Base-by-base conservation (phyloP, 495 filamentous ascomycete genomes). In the Hypoxylon cercidicola region DNA sequence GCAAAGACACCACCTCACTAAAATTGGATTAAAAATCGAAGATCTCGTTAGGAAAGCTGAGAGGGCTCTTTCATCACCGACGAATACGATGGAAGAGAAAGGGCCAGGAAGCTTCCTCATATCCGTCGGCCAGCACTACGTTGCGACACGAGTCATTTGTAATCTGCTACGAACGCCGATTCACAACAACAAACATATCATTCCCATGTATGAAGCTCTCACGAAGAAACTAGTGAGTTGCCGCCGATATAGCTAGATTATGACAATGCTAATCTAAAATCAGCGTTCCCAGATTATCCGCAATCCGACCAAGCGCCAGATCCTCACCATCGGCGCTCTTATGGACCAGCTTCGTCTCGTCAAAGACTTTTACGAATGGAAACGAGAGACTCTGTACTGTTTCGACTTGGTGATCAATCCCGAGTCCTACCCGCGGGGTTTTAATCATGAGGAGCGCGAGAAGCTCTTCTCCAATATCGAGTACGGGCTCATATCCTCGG, bases 121-220 rank as follows among this genome's bases (percentile, higher is more conserved):
- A 40, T 40, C 37, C 37, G 37, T 40, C 13, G 37, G 37, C 15
- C 37, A 40, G 37, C 37, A 40, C 15, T 40, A 40, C 15, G 37
- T 40, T n/a, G 37, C 37, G 15, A 40, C 37, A 1, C 37, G 13
- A 40, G 13, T 40, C 15, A 16, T 40, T 40, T 40, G 37, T 40
- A 40, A 40, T 9, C 12, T 40, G 13, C 37, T 40, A 3, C 12
- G 37, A 9, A 16, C 37, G 13, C 37, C 37, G 4, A 16, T 40
- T 15, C 37, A 40, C 37, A 40, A 40, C 37, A 40, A 40, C 9
- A 40, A 40, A 12, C 37, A 40, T n/a, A 9, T 40, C 3, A 7
- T 16, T 40, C 37, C 12, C 37, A 40, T 40, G 9, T 40, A 40
- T 15, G 12, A 40, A 40, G 37, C 37, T n/a, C 6, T n/a, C 15